Conservation (phyloP, 2,329 filamentous ascomycete species). For the Trichoderma sp. region DNA sequence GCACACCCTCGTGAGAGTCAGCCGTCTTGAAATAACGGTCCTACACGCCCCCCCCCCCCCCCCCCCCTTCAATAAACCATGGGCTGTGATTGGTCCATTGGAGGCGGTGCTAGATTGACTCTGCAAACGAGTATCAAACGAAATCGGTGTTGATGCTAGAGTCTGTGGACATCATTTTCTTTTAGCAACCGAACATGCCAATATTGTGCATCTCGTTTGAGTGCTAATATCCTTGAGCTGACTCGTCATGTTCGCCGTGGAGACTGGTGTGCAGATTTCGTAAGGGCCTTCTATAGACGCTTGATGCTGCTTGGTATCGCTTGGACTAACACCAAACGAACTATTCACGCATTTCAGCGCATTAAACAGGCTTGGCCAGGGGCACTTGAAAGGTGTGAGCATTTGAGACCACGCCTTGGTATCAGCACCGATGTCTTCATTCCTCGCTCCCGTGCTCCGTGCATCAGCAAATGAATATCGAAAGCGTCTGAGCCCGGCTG, state of each 20-base stretch:
- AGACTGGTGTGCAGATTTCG: not conserved
- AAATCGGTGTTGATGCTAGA: not conserved
- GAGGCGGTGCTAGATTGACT: not conserved
- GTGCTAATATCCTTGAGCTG: not conserved
- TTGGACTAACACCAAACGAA: not conserved
- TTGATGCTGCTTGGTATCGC: not conserved
- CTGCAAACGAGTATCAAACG: not conserved
- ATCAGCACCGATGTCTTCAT: not conserved
- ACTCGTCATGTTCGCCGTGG: not conserved
- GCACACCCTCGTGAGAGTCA: slow-evolving; percentile 8
- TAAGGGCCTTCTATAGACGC: not conserved
- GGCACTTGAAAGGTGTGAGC: not conserved
- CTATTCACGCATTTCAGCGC: not conserved
- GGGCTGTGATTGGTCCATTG: slow-evolving; percentile 8
- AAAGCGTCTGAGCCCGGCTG: not conserved
- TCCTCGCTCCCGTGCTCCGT: slow-evolving; percentile 1
- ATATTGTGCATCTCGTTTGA: not conserved
- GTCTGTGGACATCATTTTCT: not conserved
- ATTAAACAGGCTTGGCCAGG: not conserved
- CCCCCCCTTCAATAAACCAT: not conserved
- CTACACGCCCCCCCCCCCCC: slow-evolving; percentile 7
- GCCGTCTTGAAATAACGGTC: not conserved
- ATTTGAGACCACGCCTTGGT: not conserved
- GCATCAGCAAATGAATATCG: not conserved
- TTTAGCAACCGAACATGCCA: not conserved